A percentile compares a stretch with the other conserved stretches of the same genome.
Evolutionary conservation across 495 filamentous ascomycete genomes (phyloP).

Genomic region (Cercophora newfieldiana): DNA sequence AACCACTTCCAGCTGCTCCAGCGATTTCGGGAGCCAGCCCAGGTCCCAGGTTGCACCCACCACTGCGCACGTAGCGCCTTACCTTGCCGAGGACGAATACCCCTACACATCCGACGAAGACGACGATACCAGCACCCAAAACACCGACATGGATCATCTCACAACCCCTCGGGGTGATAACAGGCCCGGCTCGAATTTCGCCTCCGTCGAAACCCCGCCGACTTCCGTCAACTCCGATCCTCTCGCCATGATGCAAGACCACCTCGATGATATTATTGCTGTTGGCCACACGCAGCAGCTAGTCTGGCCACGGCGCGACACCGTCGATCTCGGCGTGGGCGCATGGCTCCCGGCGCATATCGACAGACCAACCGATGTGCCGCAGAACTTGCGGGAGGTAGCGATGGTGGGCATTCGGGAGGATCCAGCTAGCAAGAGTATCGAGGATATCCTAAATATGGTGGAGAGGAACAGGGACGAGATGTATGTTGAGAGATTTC

Average conservation of each 20-base stretch:
- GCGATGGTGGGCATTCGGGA: neutral
- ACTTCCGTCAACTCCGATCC: neutral
- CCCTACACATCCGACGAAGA: neutral
- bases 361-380: neutral
- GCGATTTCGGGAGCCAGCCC: neutral
- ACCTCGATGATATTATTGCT: neutral
- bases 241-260: neutral
- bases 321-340: neutral
- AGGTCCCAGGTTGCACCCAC: neutral
- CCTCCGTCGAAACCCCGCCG: neutral
- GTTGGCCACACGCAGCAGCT: too few species aligned
- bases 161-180: too few species aligned
- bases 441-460: neutral
- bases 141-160: neutral
- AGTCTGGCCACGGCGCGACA: too few species aligned
- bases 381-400: neutral
- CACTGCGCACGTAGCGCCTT: neutral
- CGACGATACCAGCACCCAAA: neutral
- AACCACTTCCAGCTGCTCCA: neutral
- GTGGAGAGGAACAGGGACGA: neutral
- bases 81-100: neutral
- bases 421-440: neutral
- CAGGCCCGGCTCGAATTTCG: neutral
- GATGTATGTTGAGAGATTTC: neutral
- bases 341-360: neutral